phyloP scores from a whole-genome alignment of 148 eudicot species.

The Rhododendron ferrugineum region DNA sequence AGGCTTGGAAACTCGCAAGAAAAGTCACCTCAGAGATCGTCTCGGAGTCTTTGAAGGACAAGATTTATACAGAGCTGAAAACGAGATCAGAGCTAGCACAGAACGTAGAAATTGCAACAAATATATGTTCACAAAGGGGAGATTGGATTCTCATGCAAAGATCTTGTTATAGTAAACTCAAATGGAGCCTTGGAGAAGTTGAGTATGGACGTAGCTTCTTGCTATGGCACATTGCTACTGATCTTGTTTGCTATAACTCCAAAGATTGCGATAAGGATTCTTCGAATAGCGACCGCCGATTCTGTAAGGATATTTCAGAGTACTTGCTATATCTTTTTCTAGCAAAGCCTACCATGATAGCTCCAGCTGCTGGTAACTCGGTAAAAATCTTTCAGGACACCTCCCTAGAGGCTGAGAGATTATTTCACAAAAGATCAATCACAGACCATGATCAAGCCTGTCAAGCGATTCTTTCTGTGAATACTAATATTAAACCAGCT shows the following conservation, averaged over 20 bases:
- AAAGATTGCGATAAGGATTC: neutral
- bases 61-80: neutral
- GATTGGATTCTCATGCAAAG: neutral
- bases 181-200: neutral
- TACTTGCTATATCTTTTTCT: slow-evolving; percentile 36
- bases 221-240: neutral
- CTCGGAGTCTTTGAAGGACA: neutral
- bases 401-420: slow-evolving; percentile 23
- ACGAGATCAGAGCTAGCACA: neutral
- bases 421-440: slow-evolving; percentile 4
- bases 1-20: neutral
- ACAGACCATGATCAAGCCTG: neutral
- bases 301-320: slow-evolving; percentile 20
- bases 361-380: slow-evolving; percentile 28
- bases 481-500: neutral
- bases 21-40: neutral
- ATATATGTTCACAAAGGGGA: neutral
- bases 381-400: slow-evolving; percentile 29
- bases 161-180: neutral
- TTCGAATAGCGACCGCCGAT: neutral
- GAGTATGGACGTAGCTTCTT: neutral
- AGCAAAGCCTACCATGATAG: slow-evolving; percentile 28
- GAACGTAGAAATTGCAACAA: neutral
- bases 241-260: neutral
- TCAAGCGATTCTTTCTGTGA: neutral